A percentile compares a stretch with the other conserved stretches of the same genome.
Conservation (phyloP, 441 rosid species). For the Gossypium davidsonii region DNA sequence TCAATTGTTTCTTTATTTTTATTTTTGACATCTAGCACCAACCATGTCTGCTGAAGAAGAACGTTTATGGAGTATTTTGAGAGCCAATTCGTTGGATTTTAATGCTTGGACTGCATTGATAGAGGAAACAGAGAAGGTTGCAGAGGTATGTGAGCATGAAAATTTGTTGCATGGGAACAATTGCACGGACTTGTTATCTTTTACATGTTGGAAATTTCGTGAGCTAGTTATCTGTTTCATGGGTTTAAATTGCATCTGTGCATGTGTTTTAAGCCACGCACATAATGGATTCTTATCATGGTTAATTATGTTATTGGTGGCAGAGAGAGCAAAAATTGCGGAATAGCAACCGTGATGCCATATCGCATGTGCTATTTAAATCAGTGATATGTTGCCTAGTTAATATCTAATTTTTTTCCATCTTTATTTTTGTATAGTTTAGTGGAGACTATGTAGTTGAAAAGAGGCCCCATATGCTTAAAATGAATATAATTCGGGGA, state of each 20-base stretch:
- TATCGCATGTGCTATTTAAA: not conserved
- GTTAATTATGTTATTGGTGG: not conserved
- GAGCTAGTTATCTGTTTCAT: not conserved
- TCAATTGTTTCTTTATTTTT: not conserved
- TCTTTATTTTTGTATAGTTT: not conserved
- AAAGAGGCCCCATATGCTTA: not conserved
- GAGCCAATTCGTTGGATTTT: constrained; percentile 74
- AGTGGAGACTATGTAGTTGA: not conserved
- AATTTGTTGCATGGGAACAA: not conserved
- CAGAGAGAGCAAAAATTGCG: not conserved
- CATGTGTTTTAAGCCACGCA: not conserved
- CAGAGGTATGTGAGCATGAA: constrained; percentile 53
- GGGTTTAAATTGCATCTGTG: not conserved
- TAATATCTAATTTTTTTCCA: not conserved
- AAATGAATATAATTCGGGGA: not conserved
- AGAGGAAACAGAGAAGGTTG: constrained; percentile 83
- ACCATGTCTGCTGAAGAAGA: constrained; percentile 76
- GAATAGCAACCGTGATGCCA: not conserved
- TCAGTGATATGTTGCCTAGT: not conserved
- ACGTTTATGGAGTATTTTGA: constrained; percentile 76
- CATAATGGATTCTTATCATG: not conserved
- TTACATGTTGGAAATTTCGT: not conserved
- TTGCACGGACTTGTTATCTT: not conserved
- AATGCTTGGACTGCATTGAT: constrained; percentile 88
- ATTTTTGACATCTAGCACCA: constrained; percentile 16